Conservation (phyloP, 345 rosid species). For the Abelmoschus esculentus region DNA sequence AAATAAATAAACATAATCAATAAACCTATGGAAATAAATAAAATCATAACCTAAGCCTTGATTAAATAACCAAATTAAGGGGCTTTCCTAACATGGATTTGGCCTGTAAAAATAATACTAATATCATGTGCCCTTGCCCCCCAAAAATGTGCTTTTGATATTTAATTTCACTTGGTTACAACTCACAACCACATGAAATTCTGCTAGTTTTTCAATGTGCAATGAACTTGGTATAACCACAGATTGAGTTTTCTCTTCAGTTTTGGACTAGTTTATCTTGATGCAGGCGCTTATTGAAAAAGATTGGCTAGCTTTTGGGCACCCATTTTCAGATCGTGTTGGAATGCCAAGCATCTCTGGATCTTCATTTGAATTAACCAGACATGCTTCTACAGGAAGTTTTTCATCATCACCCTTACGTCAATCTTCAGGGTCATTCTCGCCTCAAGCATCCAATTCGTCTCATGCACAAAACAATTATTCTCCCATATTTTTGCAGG, state of each 20-base stretch:
- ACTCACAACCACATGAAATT: background rate
- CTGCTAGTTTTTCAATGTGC: background rate
- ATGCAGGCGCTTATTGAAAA: constrained; percentile 87
- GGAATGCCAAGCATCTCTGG: constrained; percentile 79
- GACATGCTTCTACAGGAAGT: constrained; percentile 75
- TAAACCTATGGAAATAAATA: too few relatives aligned
- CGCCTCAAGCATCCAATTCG: constrained; percentile 60
- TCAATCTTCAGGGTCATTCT: constrained; percentile 56
- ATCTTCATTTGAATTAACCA: constrained; percentile 53
- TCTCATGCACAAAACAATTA: constrained; percentile 74
- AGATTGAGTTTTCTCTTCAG: background rate
- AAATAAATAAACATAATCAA: too few relatives aligned
- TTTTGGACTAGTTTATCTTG: constrained; percentile 10
- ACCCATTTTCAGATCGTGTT: constrained; percentile 89
- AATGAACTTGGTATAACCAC: background rate
- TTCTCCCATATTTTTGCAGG: constrained; percentile 98
- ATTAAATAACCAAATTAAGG: too few relatives aligned
- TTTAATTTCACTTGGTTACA: constrained; percentile 1
- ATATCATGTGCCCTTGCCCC: background rate
- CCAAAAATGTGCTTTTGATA: background rate
- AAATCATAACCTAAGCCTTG: too few relatives aligned
- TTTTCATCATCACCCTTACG: constrained; percentile 60
- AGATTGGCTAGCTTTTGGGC: constrained; percentile 99
- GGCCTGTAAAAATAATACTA: too few relatives aligned
- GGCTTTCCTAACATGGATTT: too few relatives aligned